Percentiles rank a stretch among this genome's conserved stretches.
Conservation (phyloP, 2,329 filamentous ascomycete species). For the Fusarium sp. region DNA sequence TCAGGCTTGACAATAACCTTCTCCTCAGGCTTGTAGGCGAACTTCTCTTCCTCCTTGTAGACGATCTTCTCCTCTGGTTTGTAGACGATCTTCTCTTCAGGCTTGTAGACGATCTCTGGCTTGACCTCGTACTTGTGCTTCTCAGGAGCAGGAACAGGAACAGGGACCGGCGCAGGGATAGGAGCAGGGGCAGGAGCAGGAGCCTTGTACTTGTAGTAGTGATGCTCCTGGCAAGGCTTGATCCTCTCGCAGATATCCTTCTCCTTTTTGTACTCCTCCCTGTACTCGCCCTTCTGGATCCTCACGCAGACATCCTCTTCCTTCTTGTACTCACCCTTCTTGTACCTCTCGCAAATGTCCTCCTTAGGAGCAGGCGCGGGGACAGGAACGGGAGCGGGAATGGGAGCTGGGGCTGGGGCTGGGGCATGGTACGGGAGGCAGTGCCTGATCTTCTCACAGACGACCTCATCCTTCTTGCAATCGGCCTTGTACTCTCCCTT, state of each 20-base stretch:
- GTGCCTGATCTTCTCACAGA: background rate
- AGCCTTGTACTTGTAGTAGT: background rate
- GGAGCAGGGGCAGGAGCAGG: too few species aligned
- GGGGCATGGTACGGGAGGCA: background rate
- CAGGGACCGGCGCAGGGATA: constrained; percentile 4
- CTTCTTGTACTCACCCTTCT: background rate
- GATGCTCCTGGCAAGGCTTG: background rate
- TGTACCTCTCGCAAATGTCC: background rate
- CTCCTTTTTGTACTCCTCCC: background rate
- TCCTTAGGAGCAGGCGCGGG: background rate
- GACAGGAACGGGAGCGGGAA: background rate
- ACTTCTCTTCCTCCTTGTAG: background rate
- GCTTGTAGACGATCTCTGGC: background rate
- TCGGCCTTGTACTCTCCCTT: background rate
- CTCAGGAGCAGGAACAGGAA: constrained; percentile 6
- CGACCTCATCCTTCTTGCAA: background rate
- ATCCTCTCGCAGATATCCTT: background rate
- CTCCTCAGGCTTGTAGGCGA: background rate
- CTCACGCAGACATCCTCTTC: background rate
- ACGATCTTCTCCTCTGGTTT: background rate
- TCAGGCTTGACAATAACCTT: background rate
- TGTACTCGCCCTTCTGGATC: background rate
- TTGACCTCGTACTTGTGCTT: background rate
- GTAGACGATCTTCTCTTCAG: background rate
- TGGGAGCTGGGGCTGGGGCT: background rate